Evolutionary conservation across 345 rosid species (phyloP), one percentile per base, ranked within the genome.

Genomic region (Anacardium occidentale): DNA sequence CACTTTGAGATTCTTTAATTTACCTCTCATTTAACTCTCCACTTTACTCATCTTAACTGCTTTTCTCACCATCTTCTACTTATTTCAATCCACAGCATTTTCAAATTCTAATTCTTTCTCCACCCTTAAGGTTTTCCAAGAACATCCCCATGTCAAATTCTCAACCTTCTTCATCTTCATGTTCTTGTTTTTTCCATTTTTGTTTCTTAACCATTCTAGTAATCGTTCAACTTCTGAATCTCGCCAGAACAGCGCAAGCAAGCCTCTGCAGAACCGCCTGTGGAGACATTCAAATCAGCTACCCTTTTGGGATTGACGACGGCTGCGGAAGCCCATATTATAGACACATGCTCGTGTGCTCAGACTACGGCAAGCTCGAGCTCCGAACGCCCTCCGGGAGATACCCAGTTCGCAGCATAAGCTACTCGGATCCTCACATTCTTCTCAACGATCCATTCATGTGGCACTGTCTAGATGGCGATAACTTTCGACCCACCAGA

Each of bases 281-380:
- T 29, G 98, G 96, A 9, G 68, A 74, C 50, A 85, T 93, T 67
- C 91, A 88, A 0, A 89, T 93, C 70, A 80, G 68, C 63, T 91
- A 91, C 62, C 98, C 98, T 7, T 88, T 94, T 12, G 85, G 90
- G 40, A 82, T 92, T 56, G 96, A 90, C 25, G 97, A 92, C 10
- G 98, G 98, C 21, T 95, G 99, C 50, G 98, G 98, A 44, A 90
- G 91, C 71, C 91, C 96, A 24, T 89, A 87, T 71, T 95, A 90
- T 84, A 83, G 92, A 4, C 91, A 83, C 89, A 84, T 92, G 81
- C 96, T 95, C 7, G 69, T 79, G 9, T 90, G 98, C 80, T 83
- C 95, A 3, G 85, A 85, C 26, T 64, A 84, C 2, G 86, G 83
- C 52, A 71, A 54, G n/a, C 92, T 92, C 12, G 86, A 90, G 74